phyloP scores from a whole-genome alignment of 495 filamentous ascomycete genomes.

The Penicillium verhagenii region DNA sequence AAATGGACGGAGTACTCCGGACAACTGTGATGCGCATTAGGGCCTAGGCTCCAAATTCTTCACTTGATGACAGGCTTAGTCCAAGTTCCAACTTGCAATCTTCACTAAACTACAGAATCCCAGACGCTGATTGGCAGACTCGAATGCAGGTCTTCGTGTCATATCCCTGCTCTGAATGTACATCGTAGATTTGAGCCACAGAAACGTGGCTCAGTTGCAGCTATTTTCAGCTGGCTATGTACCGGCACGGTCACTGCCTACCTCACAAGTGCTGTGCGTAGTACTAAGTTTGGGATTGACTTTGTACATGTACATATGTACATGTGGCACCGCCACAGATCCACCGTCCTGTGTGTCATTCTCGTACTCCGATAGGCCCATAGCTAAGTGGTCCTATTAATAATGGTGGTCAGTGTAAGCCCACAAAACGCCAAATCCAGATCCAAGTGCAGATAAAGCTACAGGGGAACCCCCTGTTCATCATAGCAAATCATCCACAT shows the following conservation, averaged over 20 bases:
- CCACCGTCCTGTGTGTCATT: not conserved
- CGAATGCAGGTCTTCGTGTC: not conserved
- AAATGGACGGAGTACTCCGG: not conserved
- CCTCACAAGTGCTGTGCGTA: too few species aligned
- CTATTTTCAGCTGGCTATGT: slow-evolving; percentile 6
- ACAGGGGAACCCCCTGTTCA: slow-evolving; percentile 14
- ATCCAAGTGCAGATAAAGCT: slow-evolving; percentile 9
- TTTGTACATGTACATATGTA: too few species aligned
- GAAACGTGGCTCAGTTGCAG: slow-evolving; percentile 8
- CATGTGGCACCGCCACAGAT: slow-evolving; percentile 1
- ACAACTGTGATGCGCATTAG: not conserved
- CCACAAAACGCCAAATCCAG: not conserved
- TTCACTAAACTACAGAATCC: not conserved
- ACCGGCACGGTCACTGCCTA: too few species aligned
- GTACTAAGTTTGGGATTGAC: too few species aligned
- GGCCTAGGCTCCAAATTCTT: not conserved
- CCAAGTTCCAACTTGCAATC: not conserved
- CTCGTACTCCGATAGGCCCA: not conserved
- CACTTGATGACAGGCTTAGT: not conserved
- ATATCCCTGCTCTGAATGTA: slow-evolving; percentile 11
- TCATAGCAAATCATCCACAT: not conserved
- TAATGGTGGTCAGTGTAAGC: not conserved
- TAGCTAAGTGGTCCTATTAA: not conserved
- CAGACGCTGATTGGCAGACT: not conserved
- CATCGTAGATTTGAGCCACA: slow-evolving; percentile 5